phyloP scores from a whole-genome alignment of 202 grass and related monocot species.

The Musa balbisiana region DNA sequence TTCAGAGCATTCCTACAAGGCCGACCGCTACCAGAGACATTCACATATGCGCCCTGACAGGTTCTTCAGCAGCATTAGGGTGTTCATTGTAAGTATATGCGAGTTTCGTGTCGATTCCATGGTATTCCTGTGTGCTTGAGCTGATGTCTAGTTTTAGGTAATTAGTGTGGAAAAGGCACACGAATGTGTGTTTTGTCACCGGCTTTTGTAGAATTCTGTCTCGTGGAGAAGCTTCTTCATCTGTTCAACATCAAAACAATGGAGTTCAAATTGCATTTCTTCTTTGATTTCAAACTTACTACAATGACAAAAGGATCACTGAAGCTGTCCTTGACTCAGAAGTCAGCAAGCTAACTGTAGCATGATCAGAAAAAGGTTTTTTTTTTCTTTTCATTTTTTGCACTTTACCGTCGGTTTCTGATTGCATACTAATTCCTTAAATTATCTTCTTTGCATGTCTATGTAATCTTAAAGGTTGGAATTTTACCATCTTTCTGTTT shows the following conservation, averaged over 20 bases:
- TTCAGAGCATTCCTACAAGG: conserved; percentile 67
- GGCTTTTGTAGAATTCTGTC: neutral
- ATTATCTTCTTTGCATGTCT: no score
- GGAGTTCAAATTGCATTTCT: no score
- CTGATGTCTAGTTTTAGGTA: neutral
- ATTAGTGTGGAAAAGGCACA: neutral
- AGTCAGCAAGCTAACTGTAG: no score
- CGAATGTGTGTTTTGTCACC: neutral
- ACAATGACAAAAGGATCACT: no score
- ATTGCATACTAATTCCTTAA: no score
- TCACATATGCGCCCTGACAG: conserved; percentile 5
- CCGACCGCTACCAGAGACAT: conserved; percentile 59
- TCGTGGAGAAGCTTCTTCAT: neutral
- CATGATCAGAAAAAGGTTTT: no score
- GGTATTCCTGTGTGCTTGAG: neutral
- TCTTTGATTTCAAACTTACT: no score
- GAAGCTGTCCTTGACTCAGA: no score
- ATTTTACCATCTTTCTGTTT: no score
- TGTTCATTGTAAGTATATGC: neutral
- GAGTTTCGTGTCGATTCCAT: neutral
- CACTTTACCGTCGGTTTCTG: no score
- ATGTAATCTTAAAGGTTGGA: no score
- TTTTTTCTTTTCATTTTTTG: no score
- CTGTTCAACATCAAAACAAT: neutral
- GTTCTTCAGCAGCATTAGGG: neutral